Evolutionary conservation across 306 rosid species (phyloP).

Genomic region (Morella rubra): DNA sequence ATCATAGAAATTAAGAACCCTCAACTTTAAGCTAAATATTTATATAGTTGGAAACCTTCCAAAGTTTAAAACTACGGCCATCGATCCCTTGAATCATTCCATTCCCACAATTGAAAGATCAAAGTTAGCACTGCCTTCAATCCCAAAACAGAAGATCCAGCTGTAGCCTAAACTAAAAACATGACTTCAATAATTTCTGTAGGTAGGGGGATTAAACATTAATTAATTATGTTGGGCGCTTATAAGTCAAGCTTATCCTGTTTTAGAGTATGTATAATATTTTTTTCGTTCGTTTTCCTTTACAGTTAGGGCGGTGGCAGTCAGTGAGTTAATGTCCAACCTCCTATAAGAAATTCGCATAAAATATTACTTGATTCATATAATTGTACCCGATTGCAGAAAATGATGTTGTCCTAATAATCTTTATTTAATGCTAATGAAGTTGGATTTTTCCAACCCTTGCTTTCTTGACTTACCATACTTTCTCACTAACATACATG

Average conservation of each 20-base stretch:
- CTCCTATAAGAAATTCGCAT: not conserved
- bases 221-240: not conserved
- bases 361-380: slow-evolving; percentile 18
- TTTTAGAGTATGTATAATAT: not conserved
- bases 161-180: not conserved
- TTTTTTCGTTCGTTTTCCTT: slow-evolving; percentile 21
- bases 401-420: slow-evolving; percentile 2
- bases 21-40: too few species aligned
- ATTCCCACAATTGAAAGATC: not conserved
- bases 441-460: not conserved
- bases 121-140: not conserved
- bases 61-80: too few species aligned
- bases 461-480: not conserved
- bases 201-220: not conserved
- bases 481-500: not conserved
- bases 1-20: too few species aligned
- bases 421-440: not conserved
- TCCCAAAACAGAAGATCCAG: not conserved
- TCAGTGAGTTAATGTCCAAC: slow-evolving; percentile 23
- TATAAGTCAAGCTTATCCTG: not conserved
- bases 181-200: not conserved
- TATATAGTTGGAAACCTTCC: too few species aligned
- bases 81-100: not conserved
- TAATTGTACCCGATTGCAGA: slow-evolving; percentile 9
- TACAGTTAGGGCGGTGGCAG: slow-evolving; percentile 22